These are phyloP conservation scores for Corchorus capsularis DNA, from an alignment of 345 rosid genomes.

Conservation along the genomic window DNA sequence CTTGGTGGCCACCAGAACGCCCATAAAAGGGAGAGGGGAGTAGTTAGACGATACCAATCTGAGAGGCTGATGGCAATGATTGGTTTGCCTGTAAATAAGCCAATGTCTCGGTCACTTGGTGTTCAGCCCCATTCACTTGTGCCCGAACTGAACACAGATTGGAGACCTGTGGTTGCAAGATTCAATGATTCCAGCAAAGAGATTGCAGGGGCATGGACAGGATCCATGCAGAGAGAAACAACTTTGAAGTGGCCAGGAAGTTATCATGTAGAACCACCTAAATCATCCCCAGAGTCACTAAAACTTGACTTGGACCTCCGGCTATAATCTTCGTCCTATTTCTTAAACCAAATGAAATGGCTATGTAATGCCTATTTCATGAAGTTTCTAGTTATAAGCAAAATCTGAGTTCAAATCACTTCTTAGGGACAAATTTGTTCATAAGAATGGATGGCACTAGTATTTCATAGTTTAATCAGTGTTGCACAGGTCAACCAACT, in stretches of 20 bases:
- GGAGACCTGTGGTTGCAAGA: conserved; percentile 22
- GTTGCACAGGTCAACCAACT: background rate
- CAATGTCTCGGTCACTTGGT: conserved; percentile 29
- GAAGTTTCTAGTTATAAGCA: background rate
- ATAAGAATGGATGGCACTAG: background rate
- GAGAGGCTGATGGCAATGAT: conserved; percentile 30
- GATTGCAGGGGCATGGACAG: conserved; percentile 24
- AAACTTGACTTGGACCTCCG: conserved; percentile 41
- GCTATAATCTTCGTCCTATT: background rate
- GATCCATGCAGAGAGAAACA: conserved; percentile 29
- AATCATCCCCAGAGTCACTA: conserved; percentile 25
- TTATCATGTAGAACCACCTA: conserved; percentile 27
- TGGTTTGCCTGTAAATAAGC: conserved; percentile 27
- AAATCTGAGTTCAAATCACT: background rate
- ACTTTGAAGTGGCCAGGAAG: conserved; percentile 47
- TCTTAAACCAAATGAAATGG: background rate
- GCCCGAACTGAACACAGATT: conserved; percentile 31
- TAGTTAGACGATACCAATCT: conserved; percentile 35
- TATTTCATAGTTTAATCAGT: background rate
- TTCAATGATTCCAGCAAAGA: conserved; percentile 25
- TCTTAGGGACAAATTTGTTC: background rate
- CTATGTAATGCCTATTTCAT: background rate
- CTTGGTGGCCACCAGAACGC: conserved; percentile 57
- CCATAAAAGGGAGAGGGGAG: conserved; percentile 48
- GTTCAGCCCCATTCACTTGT: conserved; percentile 47